phyloP scores from a whole-genome alignment of 805 yeast species.

The Saturnispora halmiae region DNA sequence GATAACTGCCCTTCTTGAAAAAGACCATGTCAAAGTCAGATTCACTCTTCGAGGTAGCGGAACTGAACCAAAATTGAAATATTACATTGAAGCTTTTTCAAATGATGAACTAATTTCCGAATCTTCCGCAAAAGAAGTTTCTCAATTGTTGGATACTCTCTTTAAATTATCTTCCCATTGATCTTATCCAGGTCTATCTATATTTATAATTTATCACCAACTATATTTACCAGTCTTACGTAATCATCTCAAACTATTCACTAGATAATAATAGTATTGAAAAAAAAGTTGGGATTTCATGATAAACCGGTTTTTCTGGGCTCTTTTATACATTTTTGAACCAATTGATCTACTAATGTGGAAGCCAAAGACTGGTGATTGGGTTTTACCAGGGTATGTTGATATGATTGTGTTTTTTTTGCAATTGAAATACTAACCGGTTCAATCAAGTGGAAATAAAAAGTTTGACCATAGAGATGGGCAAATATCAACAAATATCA shows the following conservation, averaged over 20 bases:
- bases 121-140: conserved; percentile 49
- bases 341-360: background rate
- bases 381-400: background rate
- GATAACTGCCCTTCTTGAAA: conserved; percentile 57
- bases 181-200: too few species aligned
- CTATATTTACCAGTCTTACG: too few species aligned
- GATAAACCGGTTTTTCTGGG: too few species aligned
- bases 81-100: conserved; percentile 75
- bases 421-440: too few species aligned
- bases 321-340: too few species aligned
- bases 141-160: conserved; percentile 43
- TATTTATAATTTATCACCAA: too few species aligned
- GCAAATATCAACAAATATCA: too few species aligned
- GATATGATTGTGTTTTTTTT: background rate
- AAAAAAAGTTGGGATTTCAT: too few species aligned
- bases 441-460: too few species aligned
- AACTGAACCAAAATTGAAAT: conserved; percentile 90
- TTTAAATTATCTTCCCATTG: background rate
- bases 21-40: conserved; percentile 26
- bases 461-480: too few species aligned
- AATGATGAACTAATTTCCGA: conserved; percentile 38
- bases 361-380: background rate
- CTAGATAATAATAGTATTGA: too few species aligned
- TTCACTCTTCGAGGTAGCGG: conserved; percentile 93
- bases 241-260: too few species aligned